Evolutionary conservation across 2,329 filamentous ascomycete species (phyloP), one percentile per base, ranked within the genome.

Genomic region (Colletotrichum higginsianum): DNA sequence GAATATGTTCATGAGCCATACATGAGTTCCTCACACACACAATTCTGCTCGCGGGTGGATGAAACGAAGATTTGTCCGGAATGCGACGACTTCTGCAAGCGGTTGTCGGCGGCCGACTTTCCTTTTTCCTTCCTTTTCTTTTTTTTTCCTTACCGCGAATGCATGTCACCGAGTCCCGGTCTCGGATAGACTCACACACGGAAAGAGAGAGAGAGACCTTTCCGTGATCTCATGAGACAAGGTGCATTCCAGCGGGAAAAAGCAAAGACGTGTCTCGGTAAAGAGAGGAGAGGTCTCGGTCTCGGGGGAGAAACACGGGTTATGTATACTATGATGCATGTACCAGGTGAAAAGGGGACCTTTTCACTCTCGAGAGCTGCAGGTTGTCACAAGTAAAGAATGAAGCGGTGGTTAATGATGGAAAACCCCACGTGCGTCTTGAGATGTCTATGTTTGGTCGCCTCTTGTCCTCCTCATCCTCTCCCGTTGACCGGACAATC

Each of bases 171-270:
- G 35, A 62, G 50, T 26, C 50, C 50, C 30, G 53, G 63, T 66
- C 63, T 66, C 40, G 56, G 47, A 30, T 2, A n/a, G 68, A 26
- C 11, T 21, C 21, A 35, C 21, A 23, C 21, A 23, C 21, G 2
- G 21, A 23, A 30, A 35, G 30, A 35, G 8, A 35, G 30, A 35
- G 9, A 35, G 30, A 35, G 30, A 35, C 53, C 38, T 52, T 35
- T 44, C 52, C 47, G 53, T 30, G 53, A 60, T 35, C 26, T 40
- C 47, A 47, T 30, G 53, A 60, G 66, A 72, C 69, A 69, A 30
- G 1, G 18, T n/a, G n/a, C 68, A 72, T 69, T 69, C 69, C 69
- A 72, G 66, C 40, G 65, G 38, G 12, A 52, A 35, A 50, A 63
- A 57, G 47, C 40, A 56, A 60, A 49, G n/a, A 23, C 26, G 46